Evolutionary conservation across 2,329 filamentous ascomycete genomes (phyloP).

Genomic region (Paramyrothecium roridum): DNA sequence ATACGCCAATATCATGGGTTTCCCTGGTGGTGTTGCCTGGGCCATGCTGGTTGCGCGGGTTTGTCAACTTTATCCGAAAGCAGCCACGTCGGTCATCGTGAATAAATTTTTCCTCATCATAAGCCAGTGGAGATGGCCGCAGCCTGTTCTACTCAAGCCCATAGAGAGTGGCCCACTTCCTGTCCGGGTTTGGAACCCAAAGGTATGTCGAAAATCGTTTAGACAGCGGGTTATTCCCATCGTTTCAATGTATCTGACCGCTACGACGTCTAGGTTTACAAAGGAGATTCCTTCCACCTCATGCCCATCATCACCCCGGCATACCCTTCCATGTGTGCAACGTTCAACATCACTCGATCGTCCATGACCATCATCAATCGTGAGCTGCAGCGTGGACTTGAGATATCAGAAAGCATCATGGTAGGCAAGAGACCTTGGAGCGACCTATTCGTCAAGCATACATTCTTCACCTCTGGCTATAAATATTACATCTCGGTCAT

Average conservation of each 20-base stretch:
- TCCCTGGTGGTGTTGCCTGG: constrained; percentile 95
- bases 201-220: constrained; percentile 44
- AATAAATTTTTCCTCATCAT: constrained; percentile 94
- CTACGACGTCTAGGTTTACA: constrained; percentile 58
- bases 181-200: constrained; percentile 91
- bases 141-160: constrained; percentile 84
- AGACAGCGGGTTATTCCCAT: neutral
- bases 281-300: constrained; percentile 76
- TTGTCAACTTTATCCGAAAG: constrained; percentile 93
- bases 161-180: constrained; percentile 80
- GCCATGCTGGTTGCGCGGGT: constrained; percentile 95
- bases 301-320: constrained; percentile 99
- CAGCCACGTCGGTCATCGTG: constrained; percentile 82
- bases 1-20: constrained; percentile 95
- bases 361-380: constrained; percentile 80
- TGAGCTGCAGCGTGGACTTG: constrained; percentile 74
- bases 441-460: constrained; percentile 84
- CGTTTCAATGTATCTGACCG: neutral
- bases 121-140: constrained; percentile 88
- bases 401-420: constrained; percentile 79
- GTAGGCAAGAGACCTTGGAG: constrained; percentile 76
- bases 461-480: constrained; percentile 89
- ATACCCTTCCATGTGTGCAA: constrained; percentile 96
- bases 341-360: constrained; percentile 87
- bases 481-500: constrained; percentile 94